Evolutionary conservation across 768 basidiomycete genomes (phyloP).

Genomic region (Russula virescens): DNA sequence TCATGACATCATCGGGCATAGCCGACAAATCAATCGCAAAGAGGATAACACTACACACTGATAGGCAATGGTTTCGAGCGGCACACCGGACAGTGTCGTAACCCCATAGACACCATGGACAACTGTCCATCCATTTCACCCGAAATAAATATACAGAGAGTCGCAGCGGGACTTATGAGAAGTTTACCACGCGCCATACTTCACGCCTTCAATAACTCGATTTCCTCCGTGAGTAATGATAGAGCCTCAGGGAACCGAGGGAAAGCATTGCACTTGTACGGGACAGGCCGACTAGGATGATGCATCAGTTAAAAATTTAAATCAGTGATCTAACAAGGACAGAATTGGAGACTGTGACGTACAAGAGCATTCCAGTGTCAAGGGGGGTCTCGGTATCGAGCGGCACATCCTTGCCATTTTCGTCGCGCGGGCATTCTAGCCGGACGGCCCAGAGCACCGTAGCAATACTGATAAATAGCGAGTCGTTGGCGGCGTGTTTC

Average conservation of each 20-base stretch:
- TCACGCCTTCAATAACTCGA: background rate
- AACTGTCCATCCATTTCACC: too few species aligned
- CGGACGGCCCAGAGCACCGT: slow-evolving; percentile 23
- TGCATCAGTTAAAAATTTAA: background rate
- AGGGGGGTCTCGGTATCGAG: background rate
- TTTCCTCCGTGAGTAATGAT: background rate
- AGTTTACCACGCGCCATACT: background rate
- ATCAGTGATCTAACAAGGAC: background rate
- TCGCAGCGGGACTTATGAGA: too few species aligned
- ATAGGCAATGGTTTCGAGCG: too few species aligned
- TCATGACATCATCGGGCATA: too few species aligned
- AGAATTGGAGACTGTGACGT: background rate
- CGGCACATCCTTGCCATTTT: slow-evolving; percentile 12
- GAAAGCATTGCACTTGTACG: background rate
- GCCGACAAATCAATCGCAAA: too few species aligned
- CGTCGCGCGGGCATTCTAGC: slow-evolving; percentile 14
- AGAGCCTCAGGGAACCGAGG: background rate
- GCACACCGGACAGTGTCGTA: too few species aligned
- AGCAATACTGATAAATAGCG: slow-evolving; percentile 24
- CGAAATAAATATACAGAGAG: too few species aligned
- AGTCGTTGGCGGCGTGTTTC: slow-evolving; percentile 19
- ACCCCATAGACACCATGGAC: too few species aligned
- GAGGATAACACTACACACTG: too few species aligned
- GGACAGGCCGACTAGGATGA: background rate
- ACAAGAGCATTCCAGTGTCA: slow-evolving; percentile 19